Evolutionary conservation across 331 rosid species (phyloP).

Genomic region (Telfairia occidentalis): DNA sequence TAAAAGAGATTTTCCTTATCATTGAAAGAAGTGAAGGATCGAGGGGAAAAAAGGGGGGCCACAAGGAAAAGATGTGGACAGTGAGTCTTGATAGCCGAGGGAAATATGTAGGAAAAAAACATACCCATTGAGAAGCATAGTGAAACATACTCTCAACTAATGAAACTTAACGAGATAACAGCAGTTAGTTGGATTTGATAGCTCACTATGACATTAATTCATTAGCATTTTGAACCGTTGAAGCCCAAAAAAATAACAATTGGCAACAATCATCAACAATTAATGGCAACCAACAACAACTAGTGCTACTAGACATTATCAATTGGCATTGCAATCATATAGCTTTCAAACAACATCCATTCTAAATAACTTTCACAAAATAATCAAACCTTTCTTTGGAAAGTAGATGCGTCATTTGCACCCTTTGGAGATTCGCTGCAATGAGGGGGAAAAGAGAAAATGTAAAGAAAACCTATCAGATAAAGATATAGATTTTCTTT

Average conservation of each 20-base stretch:
- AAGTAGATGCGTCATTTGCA: constrained; percentile 79
- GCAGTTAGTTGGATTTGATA: neutral
- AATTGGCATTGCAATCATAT: neutral
- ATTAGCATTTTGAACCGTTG: neutral
- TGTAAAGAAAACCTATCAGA: neutral
- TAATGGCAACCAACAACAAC: neutral
- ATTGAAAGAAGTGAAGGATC: neutral
- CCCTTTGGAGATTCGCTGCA: constrained; percentile 89
- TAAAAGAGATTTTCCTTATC: neutral
- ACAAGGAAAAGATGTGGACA: neutral
- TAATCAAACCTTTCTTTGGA: constrained; percentile 70
- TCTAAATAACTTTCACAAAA: neutral
- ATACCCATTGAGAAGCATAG: neutral
- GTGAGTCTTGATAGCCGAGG: neutral
- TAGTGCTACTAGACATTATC: neutral
- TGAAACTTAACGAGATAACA: neutral
- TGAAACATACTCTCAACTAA: neutral
- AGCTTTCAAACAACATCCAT: constrained; percentile 4
- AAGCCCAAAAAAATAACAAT: neutral
- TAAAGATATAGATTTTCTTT: neutral
- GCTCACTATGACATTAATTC: neutral
- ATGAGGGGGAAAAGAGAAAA: neutral
- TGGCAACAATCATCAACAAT: neutral
- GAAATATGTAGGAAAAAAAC: neutral
- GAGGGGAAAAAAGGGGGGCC: neutral